phyloP scores from a whole-genome alignment of 2,329 filamentous ascomycete genomes.

The Calonectria pteridis region DNA sequence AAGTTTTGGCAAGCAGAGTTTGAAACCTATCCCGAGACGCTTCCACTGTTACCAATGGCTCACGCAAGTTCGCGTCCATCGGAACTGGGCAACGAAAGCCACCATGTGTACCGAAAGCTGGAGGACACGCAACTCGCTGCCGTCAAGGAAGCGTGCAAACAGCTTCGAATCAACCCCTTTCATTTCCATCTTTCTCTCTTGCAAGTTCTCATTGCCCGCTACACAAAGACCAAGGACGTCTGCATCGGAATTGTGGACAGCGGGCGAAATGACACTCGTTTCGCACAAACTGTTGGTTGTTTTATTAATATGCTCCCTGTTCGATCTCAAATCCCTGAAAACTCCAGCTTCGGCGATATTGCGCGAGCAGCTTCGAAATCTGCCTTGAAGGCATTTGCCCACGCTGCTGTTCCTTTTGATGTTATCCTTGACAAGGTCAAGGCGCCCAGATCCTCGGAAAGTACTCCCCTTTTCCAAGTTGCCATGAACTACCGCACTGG shows the following conservation, averaged over 20 bases:
- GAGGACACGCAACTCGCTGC: not conserved
- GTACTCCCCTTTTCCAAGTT: constrained; percentile 61
- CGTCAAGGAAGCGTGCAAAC: constrained; percentile 32
- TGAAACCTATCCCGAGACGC: constrained; percentile 24
- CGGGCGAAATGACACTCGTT: constrained; percentile 36
- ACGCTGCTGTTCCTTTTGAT: constrained; percentile 61
- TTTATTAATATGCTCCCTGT: constrained; percentile 60
- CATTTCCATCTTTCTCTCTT: constrained; percentile 62
- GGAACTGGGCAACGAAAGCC: constrained; percentile 13
- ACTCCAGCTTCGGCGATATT: constrained; percentile 38
- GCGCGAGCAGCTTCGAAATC: constrained; percentile 37
- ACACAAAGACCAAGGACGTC: constrained; percentile 51
- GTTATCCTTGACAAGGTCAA: constrained; percentile 57
- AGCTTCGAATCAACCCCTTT: constrained; percentile 49
- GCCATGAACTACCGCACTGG: constrained; percentile 60
- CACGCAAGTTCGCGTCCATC: not conserved
- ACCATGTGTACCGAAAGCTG: constrained; percentile 18
- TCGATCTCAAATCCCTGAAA: constrained; percentile 45
- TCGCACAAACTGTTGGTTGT: constrained; percentile 53
- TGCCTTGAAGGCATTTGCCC: constrained; percentile 45
- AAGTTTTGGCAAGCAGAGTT: constrained; percentile 29
- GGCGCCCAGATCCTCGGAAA: constrained; percentile 51
- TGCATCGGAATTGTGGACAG: constrained; percentile 59
- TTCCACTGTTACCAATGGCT: constrained; percentile 20
- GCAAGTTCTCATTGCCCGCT: constrained; percentile 46